phyloP scores from a whole-genome alignment of 2,329 filamentous ascomycete species.

The Xylaria sp. region DNA sequence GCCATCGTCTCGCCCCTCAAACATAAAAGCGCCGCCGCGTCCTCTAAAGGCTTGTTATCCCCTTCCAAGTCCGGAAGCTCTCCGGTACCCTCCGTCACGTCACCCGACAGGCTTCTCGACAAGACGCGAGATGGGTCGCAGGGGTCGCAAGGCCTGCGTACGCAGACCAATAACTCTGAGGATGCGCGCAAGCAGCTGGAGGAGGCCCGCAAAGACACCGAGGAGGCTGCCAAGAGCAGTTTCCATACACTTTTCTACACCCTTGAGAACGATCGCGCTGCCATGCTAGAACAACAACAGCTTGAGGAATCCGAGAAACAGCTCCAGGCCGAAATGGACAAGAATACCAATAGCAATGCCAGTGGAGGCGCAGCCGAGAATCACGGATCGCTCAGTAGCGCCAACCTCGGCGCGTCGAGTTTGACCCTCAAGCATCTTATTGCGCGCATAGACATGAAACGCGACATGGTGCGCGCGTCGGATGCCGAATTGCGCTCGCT shows the following conservation, averaged over 20 bases:
- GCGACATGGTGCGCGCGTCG: conserved; percentile 85
- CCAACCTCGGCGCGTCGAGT: conserved; percentile 93
- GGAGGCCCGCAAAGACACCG: conserved; percentile 86
- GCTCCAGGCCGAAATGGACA: conserved; percentile 92
- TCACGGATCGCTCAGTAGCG: conserved; percentile 87
- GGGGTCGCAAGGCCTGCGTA: conserved; percentile 37
- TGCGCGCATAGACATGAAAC: conserved; percentile 89
- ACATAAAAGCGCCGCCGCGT: conserved; percentile 52
- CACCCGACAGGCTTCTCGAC: conserved; percentile 59
- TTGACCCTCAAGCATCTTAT: conserved; percentile 97
- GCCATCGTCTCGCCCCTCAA: conserved; percentile 56
- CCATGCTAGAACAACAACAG: conserved; percentile 97
- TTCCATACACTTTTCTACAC: conserved; percentile 96
- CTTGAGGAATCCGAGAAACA: conserved; percentile 96
- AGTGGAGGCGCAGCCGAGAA: conserved; percentile 60
- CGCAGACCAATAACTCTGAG: conserved; percentile 71
- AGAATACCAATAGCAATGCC: conserved; percentile 57
- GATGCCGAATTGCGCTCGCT: conserved; percentile 89
- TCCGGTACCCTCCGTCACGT: conserved; percentile 64
- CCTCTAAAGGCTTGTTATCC: conserved; percentile 64
- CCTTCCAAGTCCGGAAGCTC: conserved; percentile 72
- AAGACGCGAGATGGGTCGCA: conserved; percentile 55
- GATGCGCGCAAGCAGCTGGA: conserved; percentile 92
- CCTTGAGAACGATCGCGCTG: conserved; percentile 89
- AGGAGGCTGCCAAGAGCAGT: conserved; percentile 84